Evolutionary conservation across 139 green algal species (phyloP).

Genomic region (Chlamydomonas applanata): DNA sequence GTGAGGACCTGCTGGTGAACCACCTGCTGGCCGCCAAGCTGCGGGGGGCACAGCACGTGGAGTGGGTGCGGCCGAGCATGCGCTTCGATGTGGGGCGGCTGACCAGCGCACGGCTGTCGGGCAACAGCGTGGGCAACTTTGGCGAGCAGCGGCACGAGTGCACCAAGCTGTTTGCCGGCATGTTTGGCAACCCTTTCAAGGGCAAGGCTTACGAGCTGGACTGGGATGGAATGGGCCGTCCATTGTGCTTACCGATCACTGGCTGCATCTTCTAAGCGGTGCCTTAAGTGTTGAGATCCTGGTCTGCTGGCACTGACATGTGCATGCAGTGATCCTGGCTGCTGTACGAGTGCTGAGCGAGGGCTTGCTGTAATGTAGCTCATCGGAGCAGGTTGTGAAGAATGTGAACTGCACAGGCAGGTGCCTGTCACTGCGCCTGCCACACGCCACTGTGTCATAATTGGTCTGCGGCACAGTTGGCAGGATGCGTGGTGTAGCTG

Average conservation of each 20-base stretch:
- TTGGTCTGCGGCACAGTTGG: no score
- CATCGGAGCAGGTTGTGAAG: no score
- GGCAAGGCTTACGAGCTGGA: slow-evolving; percentile 12
- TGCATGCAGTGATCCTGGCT: no score
- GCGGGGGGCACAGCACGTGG: slow-evolving; percentile 17
- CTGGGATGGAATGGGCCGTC: slow-evolving; percentile 1
- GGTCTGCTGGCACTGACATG: background rate
- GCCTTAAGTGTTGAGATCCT: background rate
- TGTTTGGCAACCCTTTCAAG: slow-evolving; percentile 30
- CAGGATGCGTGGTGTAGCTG: no score
- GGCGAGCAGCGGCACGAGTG: slow-evolving; percentile 13
- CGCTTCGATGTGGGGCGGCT: slow-evolving; percentile 30
- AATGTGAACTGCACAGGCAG: no score
- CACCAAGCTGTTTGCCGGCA: slow-evolving; percentile 21
- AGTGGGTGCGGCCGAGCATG: slow-evolving; percentile 28
- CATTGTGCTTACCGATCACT: slow-evolving; percentile 2
- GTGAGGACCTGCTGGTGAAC: slow-evolving; percentile 58
- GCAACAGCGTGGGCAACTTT: slow-evolving; percentile 8
- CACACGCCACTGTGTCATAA: no score
- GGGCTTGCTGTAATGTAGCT: no score
- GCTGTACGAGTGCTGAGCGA: no score
- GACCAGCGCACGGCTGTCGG: slow-evolving; percentile 14
- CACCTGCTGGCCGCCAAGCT: slow-evolving; percentile 37
- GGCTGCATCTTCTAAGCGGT: slow-evolving; percentile 23
- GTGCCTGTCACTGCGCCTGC: no score